phyloP scores from a whole-genome alignment of 805 yeast species.

The Vanderwaltozyma tropicalis region DNA sequence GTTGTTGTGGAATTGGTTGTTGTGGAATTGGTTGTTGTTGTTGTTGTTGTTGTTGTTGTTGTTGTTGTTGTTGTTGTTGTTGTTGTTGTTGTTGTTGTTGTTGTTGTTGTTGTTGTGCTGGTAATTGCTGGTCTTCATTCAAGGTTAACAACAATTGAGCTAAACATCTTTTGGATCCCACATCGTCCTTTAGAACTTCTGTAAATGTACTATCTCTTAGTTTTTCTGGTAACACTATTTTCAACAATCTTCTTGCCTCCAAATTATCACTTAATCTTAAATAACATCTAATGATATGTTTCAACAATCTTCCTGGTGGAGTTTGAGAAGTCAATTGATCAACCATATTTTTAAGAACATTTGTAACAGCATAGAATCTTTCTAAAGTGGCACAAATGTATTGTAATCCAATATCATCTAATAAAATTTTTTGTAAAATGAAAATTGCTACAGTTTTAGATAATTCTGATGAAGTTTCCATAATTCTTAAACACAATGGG shows the following conservation, averaged over 20 bases:
- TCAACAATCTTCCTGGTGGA: slow-evolving; percentile 74
- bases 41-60: slow-evolving; percentile 1
- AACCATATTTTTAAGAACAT: slow-evolving; percentile 79
- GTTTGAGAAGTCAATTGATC: slow-evolving; percentile 61
- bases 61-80: slow-evolving; percentile 1
- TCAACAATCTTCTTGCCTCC: slow-evolving; percentile 81
- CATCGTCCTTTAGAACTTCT: slow-evolving; percentile 69
- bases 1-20: not conserved
- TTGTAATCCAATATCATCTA: slow-evolving; percentile 83
- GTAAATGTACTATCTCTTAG: slow-evolving; percentile 68
- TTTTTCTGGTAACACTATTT: slow-evolving; percentile 76
- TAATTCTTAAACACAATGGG: slow-evolving; percentile 85
- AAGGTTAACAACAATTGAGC: slow-evolving; percentile 70
- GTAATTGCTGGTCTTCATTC: slow-evolving; percentile 31
- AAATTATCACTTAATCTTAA: slow-evolving; percentile 79
- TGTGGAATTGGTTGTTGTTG: not conserved
- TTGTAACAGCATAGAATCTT: slow-evolving; percentile 86
- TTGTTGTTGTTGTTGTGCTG: not conserved
- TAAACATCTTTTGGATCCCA: slow-evolving; percentile 76
- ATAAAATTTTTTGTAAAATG: slow-evolving; percentile 82
- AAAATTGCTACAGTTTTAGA: slow-evolving; percentile 95
- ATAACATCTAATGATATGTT: slow-evolving; percentile 91
- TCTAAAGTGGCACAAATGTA: slow-evolving; percentile 94
- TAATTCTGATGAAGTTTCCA: slow-evolving; percentile 90
- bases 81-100: slow-evolving; percentile 2